phyloP scores from a whole-genome alignment of 2,329 filamentous ascomycete species.

The Epichloe amarillans region DNA sequence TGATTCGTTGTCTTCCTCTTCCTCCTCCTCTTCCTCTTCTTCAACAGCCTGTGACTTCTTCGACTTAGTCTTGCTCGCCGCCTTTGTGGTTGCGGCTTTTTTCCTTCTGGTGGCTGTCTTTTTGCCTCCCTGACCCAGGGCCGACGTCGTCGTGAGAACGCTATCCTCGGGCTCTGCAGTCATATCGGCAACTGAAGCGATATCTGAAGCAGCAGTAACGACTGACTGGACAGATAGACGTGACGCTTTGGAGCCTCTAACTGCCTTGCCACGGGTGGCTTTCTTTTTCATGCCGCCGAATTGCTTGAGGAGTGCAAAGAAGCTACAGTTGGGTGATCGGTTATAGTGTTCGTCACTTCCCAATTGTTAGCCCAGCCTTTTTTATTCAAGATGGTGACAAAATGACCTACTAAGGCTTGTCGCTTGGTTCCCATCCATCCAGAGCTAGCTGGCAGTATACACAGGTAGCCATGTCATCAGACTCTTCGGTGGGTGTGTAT shows the following conservation, averaged over 20 bases:
- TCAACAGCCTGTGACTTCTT: slow-evolving; percentile 36
- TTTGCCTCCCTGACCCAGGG: slow-evolving; percentile 42
- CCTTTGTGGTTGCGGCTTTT: slow-evolving; percentile 38
- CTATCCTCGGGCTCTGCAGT: slow-evolving; percentile 43
- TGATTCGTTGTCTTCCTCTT: slow-evolving; percentile 18
- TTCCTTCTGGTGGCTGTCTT: slow-evolving; percentile 38
- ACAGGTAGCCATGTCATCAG: slow-evolving; percentile 81
- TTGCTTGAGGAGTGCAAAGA: slow-evolving; percentile 58
- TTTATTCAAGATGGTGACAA: not conserved
- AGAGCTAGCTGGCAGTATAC: slow-evolving; percentile 80
- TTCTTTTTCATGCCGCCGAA: slow-evolving; percentile 42
- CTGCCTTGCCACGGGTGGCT: slow-evolving; percentile 37
- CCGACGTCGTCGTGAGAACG: slow-evolving; percentile 45
- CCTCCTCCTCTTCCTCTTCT: slow-evolving; percentile 8
- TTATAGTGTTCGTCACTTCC: slow-evolving; percentile 71
- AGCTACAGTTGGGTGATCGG: slow-evolving; percentile 66
- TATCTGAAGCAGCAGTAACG: slow-evolving; percentile 36
- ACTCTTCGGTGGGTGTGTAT: slow-evolving; percentile 73
- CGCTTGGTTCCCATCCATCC: slow-evolving; percentile 87
- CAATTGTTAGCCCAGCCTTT: slow-evolving; percentile 11
- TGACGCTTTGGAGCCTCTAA: slow-evolving; percentile 53
- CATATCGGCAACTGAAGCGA: slow-evolving; percentile 32
- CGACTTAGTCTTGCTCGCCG: slow-evolving; percentile 20
- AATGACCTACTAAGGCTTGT: slow-evolving; percentile 64
- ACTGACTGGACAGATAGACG: slow-evolving; percentile 48